Conservation (phyloP, 371 early-diverging fungal species). For the Apophysomyces variabilis region DNA sequence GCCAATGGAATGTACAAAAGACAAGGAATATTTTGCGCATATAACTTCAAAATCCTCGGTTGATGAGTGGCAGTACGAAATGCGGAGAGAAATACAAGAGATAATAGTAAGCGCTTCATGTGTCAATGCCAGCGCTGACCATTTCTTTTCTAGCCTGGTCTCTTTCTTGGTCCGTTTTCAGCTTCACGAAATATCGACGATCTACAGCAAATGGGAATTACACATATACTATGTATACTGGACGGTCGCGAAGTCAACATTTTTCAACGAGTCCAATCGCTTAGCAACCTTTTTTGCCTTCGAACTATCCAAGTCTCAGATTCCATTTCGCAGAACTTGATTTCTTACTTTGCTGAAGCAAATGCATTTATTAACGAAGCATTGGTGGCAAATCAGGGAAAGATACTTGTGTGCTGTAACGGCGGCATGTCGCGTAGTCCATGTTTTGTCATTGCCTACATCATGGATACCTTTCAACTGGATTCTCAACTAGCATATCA, state of each 20-base stretch:
- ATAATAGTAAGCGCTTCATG: constrained; percentile 52
- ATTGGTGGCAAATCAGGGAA: constrained; percentile 49
- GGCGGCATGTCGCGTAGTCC: constrained; percentile 87
- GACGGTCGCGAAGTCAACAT: constrained; percentile 64
- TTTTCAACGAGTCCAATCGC: constrained; percentile 29
- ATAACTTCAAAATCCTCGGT: constrained; percentile 26
- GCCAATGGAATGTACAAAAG: not conserved
- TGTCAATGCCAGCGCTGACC: not conserved
- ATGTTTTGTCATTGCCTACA: constrained; percentile 86
- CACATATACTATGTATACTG: constrained; percentile 77
- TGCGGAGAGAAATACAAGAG: constrained; percentile 85
- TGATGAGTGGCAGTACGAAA: constrained; percentile 77
- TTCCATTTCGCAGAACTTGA: constrained; percentile 72
- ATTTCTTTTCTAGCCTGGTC: constrained; percentile 51
- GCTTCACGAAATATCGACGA: constrained; percentile 62
- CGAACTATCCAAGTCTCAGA: constrained; percentile 64
- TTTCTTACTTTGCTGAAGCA: constrained; percentile 72
- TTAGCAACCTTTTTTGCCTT: constrained; percentile 29
- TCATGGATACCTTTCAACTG: constrained; percentile 75
- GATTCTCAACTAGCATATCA: constrained; percentile 75
- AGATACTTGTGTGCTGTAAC: constrained; percentile 83
- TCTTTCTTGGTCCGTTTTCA: constrained; percentile 83
- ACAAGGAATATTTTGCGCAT: constrained; percentile 2
- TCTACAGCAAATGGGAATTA: constrained; percentile 61
- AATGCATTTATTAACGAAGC: constrained; percentile 63